These are phyloP conservation scores for Penicillium sp. DNA, from an alignment of 2,329 filamentous ascomycete species.

Conservation along the genomic window DNA sequence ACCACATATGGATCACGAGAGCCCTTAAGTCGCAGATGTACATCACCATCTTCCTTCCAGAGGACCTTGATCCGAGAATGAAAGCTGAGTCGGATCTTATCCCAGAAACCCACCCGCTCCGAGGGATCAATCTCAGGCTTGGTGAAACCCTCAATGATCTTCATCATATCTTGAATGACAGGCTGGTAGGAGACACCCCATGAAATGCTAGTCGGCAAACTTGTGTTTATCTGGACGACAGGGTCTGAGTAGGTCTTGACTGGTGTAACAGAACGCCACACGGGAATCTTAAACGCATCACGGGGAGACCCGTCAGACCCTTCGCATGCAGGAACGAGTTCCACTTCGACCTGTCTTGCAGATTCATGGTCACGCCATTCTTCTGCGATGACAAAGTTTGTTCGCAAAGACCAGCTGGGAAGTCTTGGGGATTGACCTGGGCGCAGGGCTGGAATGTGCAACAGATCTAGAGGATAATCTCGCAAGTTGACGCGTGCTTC, in stretches of 20 bases:
- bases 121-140: slow-evolving; percentile 93
- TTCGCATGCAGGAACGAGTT: slow-evolving; percentile 73
- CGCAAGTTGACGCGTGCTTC: slow-evolving; percentile 83
- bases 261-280: slow-evolving; percentile 85
- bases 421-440: slow-evolving; percentile 74
- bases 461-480: slow-evolving; percentile 87
- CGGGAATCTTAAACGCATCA: slow-evolving; percentile 76
- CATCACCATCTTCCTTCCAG: slow-evolving; percentile 94
- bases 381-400: slow-evolving; percentile 94
- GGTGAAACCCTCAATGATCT: slow-evolving; percentile 95
- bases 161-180: slow-evolving; percentile 99
- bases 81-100: slow-evolving; percentile 92
- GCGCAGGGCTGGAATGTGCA: slow-evolving; percentile 85
- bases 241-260: slow-evolving; percentile 97
- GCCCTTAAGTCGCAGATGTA: slow-evolving; percentile 86
- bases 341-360: slow-evolving; percentile 74
- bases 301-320: slow-evolving; percentile 56
- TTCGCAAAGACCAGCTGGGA: slow-evolving; percentile 78
- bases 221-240: slow-evolving; percentile 87
- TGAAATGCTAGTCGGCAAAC: slow-evolving; percentile 85
- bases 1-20: slow-evolving; percentile 90
- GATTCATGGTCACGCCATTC: slow-evolving; percentile 82
- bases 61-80: slow-evolving; percentile 85
- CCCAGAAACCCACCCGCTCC: slow-evolving; percentile 95
- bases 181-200: slow-evolving; percentile 98